Base-by-base conservation (phyloP, 1,139 yeast species). In the Yamadazyma kanchanaburiensis region DNA sequence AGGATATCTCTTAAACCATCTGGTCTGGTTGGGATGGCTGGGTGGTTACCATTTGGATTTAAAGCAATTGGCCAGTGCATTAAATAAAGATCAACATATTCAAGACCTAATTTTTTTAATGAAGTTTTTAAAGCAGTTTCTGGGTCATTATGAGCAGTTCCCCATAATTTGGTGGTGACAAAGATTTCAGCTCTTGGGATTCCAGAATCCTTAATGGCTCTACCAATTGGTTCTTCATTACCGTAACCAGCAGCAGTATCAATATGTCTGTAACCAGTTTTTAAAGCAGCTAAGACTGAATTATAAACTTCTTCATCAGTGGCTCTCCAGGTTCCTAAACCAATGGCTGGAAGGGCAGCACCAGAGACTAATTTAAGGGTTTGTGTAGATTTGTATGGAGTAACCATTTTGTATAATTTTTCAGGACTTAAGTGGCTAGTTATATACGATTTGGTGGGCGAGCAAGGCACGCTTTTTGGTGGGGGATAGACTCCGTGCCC, bases 11-110 rank as follows among this genome's bases (percentile, higher is more conserved):
- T 45, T 19, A 38, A 33, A 6, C 55, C 58, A 33, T 46, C 39
- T 12, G 55, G 53, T 32, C 43, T 41, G 13, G 46, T 42, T 13
- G 58, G 56, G 28, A 69, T 70, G 24, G 60, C 51, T n/a, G 65
- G 49, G 27, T 43, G 37, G 20, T 48, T 48, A 4, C 55, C 57
- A 22, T 63, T 55, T 4, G 56, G 49, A 31, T 70, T 65, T 35
- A 75, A 52, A 2, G 85, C 70, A 31, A 74, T 68, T 4, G 96
- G 96, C 95, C 95, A 87, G 60, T 89, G 96, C 50, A 86, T 73
- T 53, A 89, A 70, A 55, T 80, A 82, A 47, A 88, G 66, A 54
- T 89, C 96, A 34, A 89, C 80, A 48, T 88, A 88, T 33, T 84
- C 94, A 45, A 84, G 60, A 1, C 81, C 81, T 46, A 88, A 66